Conservation (phyloP, 1,139 yeast genomes). For the Debaryomyces nepalensis region DNA sequence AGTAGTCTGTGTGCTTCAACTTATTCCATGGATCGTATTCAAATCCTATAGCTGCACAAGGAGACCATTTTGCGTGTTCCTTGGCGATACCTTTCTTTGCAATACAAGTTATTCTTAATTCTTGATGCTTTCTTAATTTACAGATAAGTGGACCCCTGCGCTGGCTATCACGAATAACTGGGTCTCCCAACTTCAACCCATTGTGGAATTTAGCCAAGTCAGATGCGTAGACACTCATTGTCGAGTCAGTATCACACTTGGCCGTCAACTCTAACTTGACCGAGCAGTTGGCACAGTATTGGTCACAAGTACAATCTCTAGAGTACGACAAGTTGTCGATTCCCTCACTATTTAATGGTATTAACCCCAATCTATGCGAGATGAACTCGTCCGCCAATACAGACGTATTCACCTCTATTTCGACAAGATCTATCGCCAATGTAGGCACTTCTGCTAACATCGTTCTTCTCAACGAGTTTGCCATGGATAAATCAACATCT, state of each 20-base stretch:
- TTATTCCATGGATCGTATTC: slow-evolving; percentile 99
- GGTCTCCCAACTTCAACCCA: slow-evolving; percentile 68
- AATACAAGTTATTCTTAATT: slow-evolving; percentile 82
- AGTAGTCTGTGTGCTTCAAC: slow-evolving; percentile 89
- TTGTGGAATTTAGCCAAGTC: slow-evolving; percentile 67
- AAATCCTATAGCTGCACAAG: slow-evolving; percentile 95
- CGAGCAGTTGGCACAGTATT: slow-evolving; percentile 93
- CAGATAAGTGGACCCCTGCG: slow-evolving; percentile 87
- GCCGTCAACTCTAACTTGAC: slow-evolving; percentile 87
- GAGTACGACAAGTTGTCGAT: slow-evolving; percentile 81
- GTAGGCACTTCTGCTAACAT: slow-evolving; percentile 98
- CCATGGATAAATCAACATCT: slow-evolving; percentile 87
- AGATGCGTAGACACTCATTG: slow-evolving; percentile 87
- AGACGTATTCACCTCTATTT: slow-evolving; percentile 88
- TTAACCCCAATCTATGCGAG: slow-evolving; percentile 88
- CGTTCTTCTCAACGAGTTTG: slow-evolving; percentile 88
- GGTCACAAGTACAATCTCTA: slow-evolving; percentile 97
- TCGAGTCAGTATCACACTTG: slow-evolving; percentile 82
- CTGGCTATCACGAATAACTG: slow-evolving; percentile 78
- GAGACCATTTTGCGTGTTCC: slow-evolving; percentile 99
- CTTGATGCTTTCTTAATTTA: slow-evolving; percentile 92
- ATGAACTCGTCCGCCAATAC: slow-evolving; percentile 96
- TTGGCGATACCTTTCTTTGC: slow-evolving; percentile 98
- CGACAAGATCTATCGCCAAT: slow-evolving; percentile 92
- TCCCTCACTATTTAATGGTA: slow-evolving; percentile 85